Evolutionary conservation across 495 filamentous ascomycete genomes (phyloP).

Genomic region (Penicillium maclennaniae): DNA sequence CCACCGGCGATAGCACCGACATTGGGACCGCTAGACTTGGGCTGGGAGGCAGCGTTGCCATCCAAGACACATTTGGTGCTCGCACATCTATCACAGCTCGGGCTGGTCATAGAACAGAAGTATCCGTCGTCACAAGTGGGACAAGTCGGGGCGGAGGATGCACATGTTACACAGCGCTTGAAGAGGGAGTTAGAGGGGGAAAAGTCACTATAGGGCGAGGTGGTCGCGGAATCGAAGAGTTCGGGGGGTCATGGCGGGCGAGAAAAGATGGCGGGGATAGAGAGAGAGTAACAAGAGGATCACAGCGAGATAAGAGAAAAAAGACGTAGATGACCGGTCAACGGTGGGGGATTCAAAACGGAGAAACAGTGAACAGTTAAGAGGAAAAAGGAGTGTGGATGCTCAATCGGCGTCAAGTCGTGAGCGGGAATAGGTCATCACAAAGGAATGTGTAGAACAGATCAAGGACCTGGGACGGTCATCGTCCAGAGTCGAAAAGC

Average conservation of each 20-base stretch:
- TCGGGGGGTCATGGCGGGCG: constrained; percentile 30
- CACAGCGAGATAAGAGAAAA: constrained; percentile 11
- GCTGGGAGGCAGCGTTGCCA: constrained; percentile 25
- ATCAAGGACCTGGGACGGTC: constrained; percentile 19
- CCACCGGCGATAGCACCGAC: constrained; percentile 81
- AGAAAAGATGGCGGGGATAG: not conserved
- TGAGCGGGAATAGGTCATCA: constrained; percentile 34
- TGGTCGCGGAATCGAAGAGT: constrained; percentile 18
- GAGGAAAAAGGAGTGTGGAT: constrained; percentile 28
- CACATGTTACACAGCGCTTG: constrained; percentile 46
- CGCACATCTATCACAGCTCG: constrained; percentile 55
- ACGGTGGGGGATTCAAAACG: constrained; percentile 13
- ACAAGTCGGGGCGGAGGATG: constrained; percentile 41
- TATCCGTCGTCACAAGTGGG: constrained; percentile 45
- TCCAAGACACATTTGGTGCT: constrained; percentile 54
- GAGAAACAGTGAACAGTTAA: constrained; percentile 13
- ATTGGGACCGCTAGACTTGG: constrained; percentile 48
- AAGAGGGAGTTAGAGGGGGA: constrained; percentile 38
- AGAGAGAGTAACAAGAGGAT: not conserved
- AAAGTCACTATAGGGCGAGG: constrained; percentile 19
- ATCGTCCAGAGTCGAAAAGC: constrained; percentile 21
- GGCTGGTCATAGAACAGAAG: constrained; percentile 54
- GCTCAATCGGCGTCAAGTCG: constrained; percentile 44
- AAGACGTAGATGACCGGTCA: constrained; percentile 24
- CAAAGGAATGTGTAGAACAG: constrained; percentile 22